These are phyloP conservation scores for Backusella parvicylindrica DNA, from an alignment of 192 early-diverging fungal genomes.

Conservation along the genomic window DNA sequence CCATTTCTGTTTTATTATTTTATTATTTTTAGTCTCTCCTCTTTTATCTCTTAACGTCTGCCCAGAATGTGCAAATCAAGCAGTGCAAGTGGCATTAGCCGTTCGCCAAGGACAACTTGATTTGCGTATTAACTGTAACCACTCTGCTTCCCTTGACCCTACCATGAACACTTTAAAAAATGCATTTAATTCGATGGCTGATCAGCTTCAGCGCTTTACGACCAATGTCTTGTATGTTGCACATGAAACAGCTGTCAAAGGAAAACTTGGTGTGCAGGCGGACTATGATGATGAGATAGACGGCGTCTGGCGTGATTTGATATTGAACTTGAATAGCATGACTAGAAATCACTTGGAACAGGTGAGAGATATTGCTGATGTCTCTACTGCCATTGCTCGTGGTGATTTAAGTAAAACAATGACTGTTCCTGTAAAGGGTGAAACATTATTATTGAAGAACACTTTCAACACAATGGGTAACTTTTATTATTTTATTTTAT, in stretches of 20 bases:
- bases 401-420: constrained; percentile 58
- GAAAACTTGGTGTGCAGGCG: constrained; percentile 67
- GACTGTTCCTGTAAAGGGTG: constrained; percentile 54
- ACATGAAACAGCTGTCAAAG: constrained; percentile 65
- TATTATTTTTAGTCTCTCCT: background rate
- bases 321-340: constrained; percentile 57
- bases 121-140: constrained; percentile 41
- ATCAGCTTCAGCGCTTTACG: constrained; percentile 54
- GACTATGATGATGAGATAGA: constrained; percentile 24
- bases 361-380: constrained; percentile 59
- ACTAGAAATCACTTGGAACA: constrained; percentile 55
- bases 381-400: constrained; percentile 57
- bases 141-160: constrained; percentile 6
- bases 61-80: constrained; percentile 40
- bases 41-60: constrained; percentile 22
- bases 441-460: constrained; percentile 53
- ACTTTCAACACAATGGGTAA: constrained; percentile 56
- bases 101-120: constrained; percentile 40
- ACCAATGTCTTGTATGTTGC: constrained; percentile 63
- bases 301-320: constrained; percentile 55
- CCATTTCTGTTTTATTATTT: background rate
- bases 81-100: constrained; percentile 42
- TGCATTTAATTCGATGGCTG: constrained; percentile 59
- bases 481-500: background rate
- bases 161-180: constrained; percentile 35